Evolutionary conservation across 1,284 basidiomycete species (phyloP).

Genomic region (Pseudozyma tsukubaensis): DNA sequence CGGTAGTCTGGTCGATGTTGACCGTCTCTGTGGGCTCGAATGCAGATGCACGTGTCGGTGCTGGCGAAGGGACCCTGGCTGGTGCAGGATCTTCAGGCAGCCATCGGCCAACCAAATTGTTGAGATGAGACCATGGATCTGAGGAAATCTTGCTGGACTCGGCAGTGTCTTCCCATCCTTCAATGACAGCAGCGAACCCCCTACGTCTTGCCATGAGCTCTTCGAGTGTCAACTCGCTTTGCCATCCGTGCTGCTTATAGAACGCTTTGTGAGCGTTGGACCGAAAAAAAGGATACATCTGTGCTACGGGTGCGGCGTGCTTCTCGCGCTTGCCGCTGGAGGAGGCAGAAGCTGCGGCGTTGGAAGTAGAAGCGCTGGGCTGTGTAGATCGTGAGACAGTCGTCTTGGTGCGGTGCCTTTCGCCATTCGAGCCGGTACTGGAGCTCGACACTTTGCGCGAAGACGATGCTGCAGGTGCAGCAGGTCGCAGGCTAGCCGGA

Average conservation of each 20-base stretch:
- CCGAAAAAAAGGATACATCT: constrained; percentile 56
- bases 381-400: constrained; percentile 43
- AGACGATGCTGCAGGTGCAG: constrained; percentile 4
- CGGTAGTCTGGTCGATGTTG: constrained; percentile 33
- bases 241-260: constrained; percentile 45
- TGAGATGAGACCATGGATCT: constrained; percentile 62
- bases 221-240: constrained; percentile 55
- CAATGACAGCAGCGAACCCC: constrained; percentile 22
- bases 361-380: constrained; percentile 10
- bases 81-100: constrained; percentile 35
- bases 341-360: constrained; percentile 12
- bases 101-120: constrained; percentile 55
- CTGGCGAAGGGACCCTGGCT: neutral
- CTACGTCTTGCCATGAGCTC: constrained; percentile 48
- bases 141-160: constrained; percentile 6
- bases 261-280: constrained; percentile 21
- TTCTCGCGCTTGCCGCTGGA: constrained; percentile 42
- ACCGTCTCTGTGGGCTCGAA: constrained; percentile 37
- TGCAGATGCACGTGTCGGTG: neutral
- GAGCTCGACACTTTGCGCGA: constrained; percentile 28
- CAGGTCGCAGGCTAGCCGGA: constrained; percentile 23
- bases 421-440: constrained; percentile 15
- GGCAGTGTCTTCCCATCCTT: constrained; percentile 36
- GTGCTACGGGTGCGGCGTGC: constrained; percentile 56
- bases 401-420: constrained; percentile 40